A percentile compares a stretch with the other conserved stretches of the same genome.
phyloP scores from a whole-genome alignment of 495 filamentous ascomycete species.

The Neurospora sp. region DNA sequence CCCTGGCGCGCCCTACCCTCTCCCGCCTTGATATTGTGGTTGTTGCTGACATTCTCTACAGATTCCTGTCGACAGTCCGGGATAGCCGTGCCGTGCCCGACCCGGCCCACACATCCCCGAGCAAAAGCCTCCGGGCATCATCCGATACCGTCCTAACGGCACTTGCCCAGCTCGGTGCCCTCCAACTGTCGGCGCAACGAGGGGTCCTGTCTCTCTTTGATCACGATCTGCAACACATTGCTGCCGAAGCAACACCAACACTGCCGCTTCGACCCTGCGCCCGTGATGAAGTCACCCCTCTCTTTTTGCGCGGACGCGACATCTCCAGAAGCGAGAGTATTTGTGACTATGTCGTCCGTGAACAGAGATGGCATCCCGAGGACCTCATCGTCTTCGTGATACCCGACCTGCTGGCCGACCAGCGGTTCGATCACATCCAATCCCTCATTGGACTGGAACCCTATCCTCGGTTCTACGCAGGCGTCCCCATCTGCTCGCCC shows the following conservation, averaged over 20 bases:
- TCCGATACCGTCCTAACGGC: slow-evolving; percentile 53
- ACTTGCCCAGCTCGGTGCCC: slow-evolving; percentile 51
- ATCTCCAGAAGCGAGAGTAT: slow-evolving; percentile 36
- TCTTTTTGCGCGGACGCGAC: slow-evolving; percentile 30
- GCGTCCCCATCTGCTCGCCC: slow-evolving; percentile 56
- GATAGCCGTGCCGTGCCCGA: background rate
- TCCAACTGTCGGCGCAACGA: slow-evolving; percentile 42
- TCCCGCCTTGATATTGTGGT: background rate
- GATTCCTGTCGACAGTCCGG: slow-evolving; percentile 10
- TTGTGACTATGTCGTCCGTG: slow-evolving; percentile 34
- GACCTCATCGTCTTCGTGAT: slow-evolving; percentile 34
- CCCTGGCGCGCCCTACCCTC: background rate
- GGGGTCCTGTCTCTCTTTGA: slow-evolving; percentile 53
- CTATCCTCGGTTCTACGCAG: slow-evolving; percentile 50
- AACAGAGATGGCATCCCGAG: slow-evolving; percentile 14
- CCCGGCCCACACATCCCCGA: slow-evolving; percentile 1
- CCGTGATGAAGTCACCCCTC: slow-evolving; percentile 26
- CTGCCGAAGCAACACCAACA: slow-evolving; percentile 52
- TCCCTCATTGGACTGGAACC: slow-evolving; percentile 20
- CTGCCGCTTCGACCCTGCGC: slow-evolving; percentile 34
- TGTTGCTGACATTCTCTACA: background rate
- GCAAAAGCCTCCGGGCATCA: slow-evolving; percentile 18
- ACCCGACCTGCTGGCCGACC: slow-evolving; percentile 40
- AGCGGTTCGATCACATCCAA: slow-evolving; percentile 31
- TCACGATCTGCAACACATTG: slow-evolving; percentile 46